Evolutionary conservation across 2,329 filamentous ascomycete species (phyloP), one percentile per base, ranked within the genome.

Genomic region (Colletotrichum tropicicola): DNA sequence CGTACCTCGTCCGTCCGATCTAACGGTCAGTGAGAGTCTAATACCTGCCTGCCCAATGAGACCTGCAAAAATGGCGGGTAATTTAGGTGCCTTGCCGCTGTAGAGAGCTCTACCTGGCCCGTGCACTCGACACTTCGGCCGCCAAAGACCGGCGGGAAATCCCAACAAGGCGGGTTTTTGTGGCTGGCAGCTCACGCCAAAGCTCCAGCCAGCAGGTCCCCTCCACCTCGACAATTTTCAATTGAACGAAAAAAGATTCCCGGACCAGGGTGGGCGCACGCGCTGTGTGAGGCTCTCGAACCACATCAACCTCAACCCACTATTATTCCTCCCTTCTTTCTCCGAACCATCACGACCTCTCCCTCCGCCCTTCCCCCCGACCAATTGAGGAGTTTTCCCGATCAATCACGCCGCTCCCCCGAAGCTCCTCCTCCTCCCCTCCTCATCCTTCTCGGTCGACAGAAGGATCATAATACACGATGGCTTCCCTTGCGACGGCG

Each of bases 401-500:
- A 47, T 17, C 53, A 13, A 54, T 23, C 51, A 54, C 23, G 15
- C 17, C 37, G n/a, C 37, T 41, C 17, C 37, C 12, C 37, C 19
- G 32, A 52, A 53, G 3, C 27, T 27, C 47, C 47, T 19, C 37
- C 27, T 21, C n/a, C 19, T 25, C 25, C 25, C 15, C 32, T 23
- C 25, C 51, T 25, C 17, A 13, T 52, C 43, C 6, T 48, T 10
- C n/a, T 37, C 27, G 39, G 55, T 51, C 54, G 37, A 35, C 13
- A 15, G 43, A 56, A 55, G 43, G 25, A 41, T 30, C 27, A n/a
- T n/a, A 37, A 45, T 51, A 35, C 52, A 48, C 66, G 71, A 92
- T 92, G 90, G 89, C 89, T 76, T 91, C 89, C 72, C 81, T 92
- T 74, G 84, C 85, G 75, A 81, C 85, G 75, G 87, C 85, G 74